Conservation (phyloP, 306 rosid species). For the Vigna reflexopilosa region DNA sequence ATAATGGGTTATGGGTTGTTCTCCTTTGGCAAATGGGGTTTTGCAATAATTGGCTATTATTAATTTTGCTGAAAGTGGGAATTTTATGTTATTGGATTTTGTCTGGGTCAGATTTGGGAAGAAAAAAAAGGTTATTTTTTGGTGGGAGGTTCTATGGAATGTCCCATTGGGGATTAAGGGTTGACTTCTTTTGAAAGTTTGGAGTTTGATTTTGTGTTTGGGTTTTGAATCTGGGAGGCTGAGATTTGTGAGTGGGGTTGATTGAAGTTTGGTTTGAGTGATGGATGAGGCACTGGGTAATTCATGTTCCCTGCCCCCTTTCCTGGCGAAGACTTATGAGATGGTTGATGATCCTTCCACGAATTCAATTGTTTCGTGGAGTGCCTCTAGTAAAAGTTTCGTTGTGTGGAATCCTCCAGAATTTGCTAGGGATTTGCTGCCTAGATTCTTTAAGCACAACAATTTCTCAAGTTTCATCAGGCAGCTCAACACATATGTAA, state of each 20-base stretch:
- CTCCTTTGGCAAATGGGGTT: constrained; percentile 5
- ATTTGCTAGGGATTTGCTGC: constrained; percentile 76
- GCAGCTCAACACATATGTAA: constrained; percentile 96
- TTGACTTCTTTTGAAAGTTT: constrained; percentile 34
- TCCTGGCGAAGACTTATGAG: constrained; percentile 86
- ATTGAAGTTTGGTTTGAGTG: constrained; percentile 41
- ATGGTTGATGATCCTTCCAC: constrained; percentile 90
- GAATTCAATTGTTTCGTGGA: constrained; percentile 85
- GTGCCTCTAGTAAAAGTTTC: constrained; percentile 66
- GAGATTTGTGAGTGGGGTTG: constrained; percentile 39
- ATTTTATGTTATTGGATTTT: constrained; percentile 22
- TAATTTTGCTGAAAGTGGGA: constrained; percentile 23
- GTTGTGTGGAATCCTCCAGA: constrained; percentile 88
- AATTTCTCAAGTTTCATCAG: constrained; percentile 98
- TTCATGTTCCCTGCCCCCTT: constrained; percentile 84
- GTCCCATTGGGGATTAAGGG: constrained; percentile 36
- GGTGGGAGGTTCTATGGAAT: background rate
- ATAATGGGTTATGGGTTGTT: constrained; percentile 21
- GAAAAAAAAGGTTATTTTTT: background rate
- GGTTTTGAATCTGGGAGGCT: constrained; percentile 49
- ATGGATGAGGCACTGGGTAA: constrained; percentile 90
- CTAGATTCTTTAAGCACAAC: constrained; percentile 89
- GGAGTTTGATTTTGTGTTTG: constrained; percentile 36
- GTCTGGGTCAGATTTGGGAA: constrained; percentile 26
- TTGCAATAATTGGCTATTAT: constrained; percentile 24